Evolutionary conservation across 176 grass and related monocot genomes (phyloP), one percentile per base, ranked within the genome.

Genomic region (Musa acuminata): DNA sequence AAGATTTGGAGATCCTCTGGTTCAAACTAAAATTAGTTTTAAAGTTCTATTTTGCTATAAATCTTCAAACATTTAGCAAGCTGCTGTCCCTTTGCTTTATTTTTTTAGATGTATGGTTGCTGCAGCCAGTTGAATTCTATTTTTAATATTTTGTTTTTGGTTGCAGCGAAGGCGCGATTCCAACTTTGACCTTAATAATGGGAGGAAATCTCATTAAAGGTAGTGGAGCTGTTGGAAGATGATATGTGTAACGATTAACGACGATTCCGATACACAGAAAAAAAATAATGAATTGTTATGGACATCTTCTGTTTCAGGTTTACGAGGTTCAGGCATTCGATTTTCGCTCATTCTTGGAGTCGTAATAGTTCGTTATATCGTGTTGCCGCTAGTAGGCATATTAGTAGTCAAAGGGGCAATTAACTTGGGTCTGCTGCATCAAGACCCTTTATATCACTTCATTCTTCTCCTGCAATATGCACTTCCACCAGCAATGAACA

Each of bases 401-500:
- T 23, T 73, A 48, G 74, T 98, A 19, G 75, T 94, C 9, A 94
- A 91, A 67, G 72, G 75, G 11, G 88, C 90, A 0, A 78, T 91
- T 52, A 72, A 4, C 2, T 48, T 91, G 0, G 90, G 95, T 69
- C 76, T 98, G 72, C 55, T 98, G 70, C 77, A 66, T 51, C 67
- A 88, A 2, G 88, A 91, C 66, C 95, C 90, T 8, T 77, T 94
- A 5, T 94, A 98, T 75, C 95, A 91, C 69, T 98, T 98, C 75
- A 59, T 98, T 82, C 88, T 98, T 65, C 78, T 89, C 52, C 79
- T 98, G 69, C 95, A 98, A 64, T 89, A 93, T 69, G 90, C 86
- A 26, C 86, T 93, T 58, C 94, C 90, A 0, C 90, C 94, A 8
- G 90, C 90, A 8, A 85, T 98, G 90, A 98, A 93, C 86, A 91